Evolutionary conservation across 2,329 filamentous ascomycete genomes (phyloP).

Genomic region (Parastagonospora avenae): DNA sequence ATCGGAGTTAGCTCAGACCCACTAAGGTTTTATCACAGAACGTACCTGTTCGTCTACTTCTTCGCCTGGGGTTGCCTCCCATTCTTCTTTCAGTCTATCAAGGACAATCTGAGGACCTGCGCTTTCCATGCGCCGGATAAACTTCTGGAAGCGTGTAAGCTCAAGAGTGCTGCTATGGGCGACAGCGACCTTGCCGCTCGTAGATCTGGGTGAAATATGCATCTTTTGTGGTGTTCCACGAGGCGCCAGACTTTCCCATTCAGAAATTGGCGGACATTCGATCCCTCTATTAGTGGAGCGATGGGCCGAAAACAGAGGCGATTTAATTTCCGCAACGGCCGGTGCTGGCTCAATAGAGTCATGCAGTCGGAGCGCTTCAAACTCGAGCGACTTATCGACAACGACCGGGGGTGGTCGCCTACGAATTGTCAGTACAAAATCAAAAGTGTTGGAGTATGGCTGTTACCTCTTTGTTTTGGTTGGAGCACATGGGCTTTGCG

Average conservation of each 20-base stretch:
- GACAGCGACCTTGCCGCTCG: constrained; percentile 19
- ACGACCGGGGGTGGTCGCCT: constrained; percentile 22
- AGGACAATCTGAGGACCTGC: constrained; percentile 60
- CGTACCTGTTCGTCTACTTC: constrained; percentile 52
- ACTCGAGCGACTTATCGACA: constrained; percentile 22
- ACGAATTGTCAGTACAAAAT: constrained; percentile 5
- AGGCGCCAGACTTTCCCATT: constrained; percentile 43
- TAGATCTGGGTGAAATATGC: constrained; percentile 17
- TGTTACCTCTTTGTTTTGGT: constrained; percentile 7
- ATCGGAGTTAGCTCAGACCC: constrained; percentile 1
- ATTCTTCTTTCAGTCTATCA: constrained; percentile 59
- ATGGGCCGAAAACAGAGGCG: constrained; percentile 13
- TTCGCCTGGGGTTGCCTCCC: constrained; percentile 46
- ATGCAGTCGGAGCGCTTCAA: constrained; percentile 28
- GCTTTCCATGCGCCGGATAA: constrained; percentile 61
- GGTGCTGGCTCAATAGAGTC: constrained; percentile 9
- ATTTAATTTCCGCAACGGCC: constrained; percentile 6
- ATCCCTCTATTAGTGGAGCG: constrained; percentile 17
- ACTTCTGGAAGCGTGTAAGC: constrained; percentile 55
- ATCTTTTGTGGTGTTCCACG: constrained; percentile 21
- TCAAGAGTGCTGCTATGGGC: constrained; percentile 28
- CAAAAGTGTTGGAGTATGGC: neutral
- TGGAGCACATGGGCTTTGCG: neutral
- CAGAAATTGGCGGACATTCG: constrained; percentile 35
- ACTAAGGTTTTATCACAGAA: neutral